phyloP scores from a whole-genome alignment of 176 grass and related monocot species.

The Cenchrus americanus region DNA sequence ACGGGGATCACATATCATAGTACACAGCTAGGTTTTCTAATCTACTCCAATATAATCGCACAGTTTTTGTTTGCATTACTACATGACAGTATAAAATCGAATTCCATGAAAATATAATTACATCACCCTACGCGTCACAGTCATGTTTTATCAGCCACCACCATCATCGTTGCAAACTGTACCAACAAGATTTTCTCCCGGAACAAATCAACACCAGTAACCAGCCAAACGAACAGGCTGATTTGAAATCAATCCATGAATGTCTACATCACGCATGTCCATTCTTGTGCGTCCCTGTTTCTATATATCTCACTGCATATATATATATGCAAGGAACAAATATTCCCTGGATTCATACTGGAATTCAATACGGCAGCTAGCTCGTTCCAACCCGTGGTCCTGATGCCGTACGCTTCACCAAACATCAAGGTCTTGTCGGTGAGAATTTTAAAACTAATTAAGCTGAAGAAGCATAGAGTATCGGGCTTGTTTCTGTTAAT shows the following conservation, averaged over 20 bases:
- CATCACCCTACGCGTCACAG: neutral
- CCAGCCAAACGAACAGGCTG: too few relatives aligned
- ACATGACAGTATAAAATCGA: too few relatives aligned
- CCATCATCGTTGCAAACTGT: too few relatives aligned
- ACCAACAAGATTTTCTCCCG: too few relatives aligned
- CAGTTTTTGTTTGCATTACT: too few relatives aligned
- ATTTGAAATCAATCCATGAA: neutral
- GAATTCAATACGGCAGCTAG: neutral
- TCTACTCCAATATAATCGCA: too few relatives aligned
- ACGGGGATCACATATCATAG: too few relatives aligned
- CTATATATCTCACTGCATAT: neutral
- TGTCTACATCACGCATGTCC: neutral
- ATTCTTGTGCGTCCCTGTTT: neutral
- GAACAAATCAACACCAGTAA: too few relatives aligned
- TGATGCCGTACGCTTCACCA: constrained; percentile 25
- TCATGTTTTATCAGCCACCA: too few relatives aligned
- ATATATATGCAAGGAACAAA: neutral
- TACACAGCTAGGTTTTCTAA: too few relatives aligned
- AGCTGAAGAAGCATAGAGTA: neutral
- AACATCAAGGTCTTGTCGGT: neutral
- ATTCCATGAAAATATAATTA: neutral
- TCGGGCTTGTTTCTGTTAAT: neutral
- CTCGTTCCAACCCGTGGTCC: constrained; percentile 15
- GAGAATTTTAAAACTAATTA: constrained; percentile 8
- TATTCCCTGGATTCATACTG: neutral